phyloP scores from a whole-genome alignment of 73 alveolate species.

The Paramecium sexaurelia region DNA sequence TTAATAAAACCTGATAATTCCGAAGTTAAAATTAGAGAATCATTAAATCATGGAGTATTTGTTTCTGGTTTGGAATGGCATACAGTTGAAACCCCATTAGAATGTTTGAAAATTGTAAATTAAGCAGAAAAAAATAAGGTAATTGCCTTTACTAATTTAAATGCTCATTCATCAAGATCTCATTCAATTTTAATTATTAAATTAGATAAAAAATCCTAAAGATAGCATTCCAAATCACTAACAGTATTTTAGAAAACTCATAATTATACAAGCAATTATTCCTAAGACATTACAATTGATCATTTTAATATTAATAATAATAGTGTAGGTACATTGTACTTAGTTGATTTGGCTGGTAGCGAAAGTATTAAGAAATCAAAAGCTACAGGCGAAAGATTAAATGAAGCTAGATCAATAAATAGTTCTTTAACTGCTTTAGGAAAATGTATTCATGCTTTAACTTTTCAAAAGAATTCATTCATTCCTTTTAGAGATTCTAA shows the following conservation, averaged over 20 bases:
- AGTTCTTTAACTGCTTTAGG: slow-evolving; percentile 85
- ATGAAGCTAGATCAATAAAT: slow-evolving; percentile 86
- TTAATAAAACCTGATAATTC: slow-evolving; percentile 86
- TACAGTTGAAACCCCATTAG: slow-evolving; percentile 77
- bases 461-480: slow-evolving; percentile 67
- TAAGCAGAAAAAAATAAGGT: slow-evolving; percentile 92
- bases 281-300: background rate
- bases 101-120: slow-evolving; percentile 79
- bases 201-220: slow-evolving; percentile 73
- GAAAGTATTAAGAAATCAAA: slow-evolving; percentile 91
- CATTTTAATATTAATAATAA: background rate
- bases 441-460: slow-evolving; percentile 87
- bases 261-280: background rate
- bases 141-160: slow-evolving; percentile 84
- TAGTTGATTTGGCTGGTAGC: slow-evolving; percentile 98
- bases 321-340: slow-evolving; percentile 75
- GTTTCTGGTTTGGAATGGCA: slow-evolving; percentile 88
- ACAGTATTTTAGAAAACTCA: slow-evolving; percentile 61
- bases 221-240: slow-evolving; percentile 64
- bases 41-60: slow-evolving; percentile 91
- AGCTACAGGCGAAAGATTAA: slow-evolving; percentile 86
- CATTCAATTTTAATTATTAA: slow-evolving; percentile 91
- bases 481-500: slow-evolving; percentile 90
- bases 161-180: slow-evolving; percentile 85
- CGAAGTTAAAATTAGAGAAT: slow-evolving; percentile 92